Conservation (phyloP, 331 rosid genomes). For the Pyracantha coccinea region DNA sequence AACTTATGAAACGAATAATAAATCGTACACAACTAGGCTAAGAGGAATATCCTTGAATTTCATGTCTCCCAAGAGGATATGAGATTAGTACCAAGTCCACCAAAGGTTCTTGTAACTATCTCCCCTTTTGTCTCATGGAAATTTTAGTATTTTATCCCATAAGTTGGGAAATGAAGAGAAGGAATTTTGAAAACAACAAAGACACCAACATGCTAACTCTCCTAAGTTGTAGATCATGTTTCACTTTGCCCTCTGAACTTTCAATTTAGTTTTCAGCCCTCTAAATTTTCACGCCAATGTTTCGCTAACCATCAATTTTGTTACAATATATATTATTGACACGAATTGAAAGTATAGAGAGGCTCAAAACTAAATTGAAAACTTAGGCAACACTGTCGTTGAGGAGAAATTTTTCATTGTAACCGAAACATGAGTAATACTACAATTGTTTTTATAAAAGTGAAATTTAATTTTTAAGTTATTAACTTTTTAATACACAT, state of each 20-base stretch:
- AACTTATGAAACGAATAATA: not conserved
- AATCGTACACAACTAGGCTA: too few relatives aligned
- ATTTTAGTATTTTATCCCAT: not conserved
- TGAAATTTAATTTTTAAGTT: too few relatives aligned
- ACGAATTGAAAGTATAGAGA: not conserved
- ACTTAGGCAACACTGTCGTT: not conserved
- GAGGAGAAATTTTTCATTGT: too few relatives aligned
- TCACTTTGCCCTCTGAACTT: not conserved
- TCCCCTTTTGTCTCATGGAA: conserved; percentile 1
- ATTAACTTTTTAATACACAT: too few relatives aligned
- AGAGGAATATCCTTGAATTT: not conserved
- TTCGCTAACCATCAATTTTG: not conserved
- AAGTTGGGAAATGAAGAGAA: not conserved
- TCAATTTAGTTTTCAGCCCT: too few relatives aligned
- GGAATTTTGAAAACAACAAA: not conserved
- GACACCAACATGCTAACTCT: not conserved
- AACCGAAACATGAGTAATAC: too few relatives aligned
- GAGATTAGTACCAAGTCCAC: conserved; percentile 13
- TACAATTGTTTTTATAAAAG: too few relatives aligned
- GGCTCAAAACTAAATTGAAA: not conserved
- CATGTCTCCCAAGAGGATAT: not conserved
- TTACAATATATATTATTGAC: not conserved
- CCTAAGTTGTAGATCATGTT: not conserved
- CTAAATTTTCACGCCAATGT: not conserved
- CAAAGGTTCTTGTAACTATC: conserved; percentile 1